Percentiles rank a stretch among this genome's conserved stretches.
phyloP scores from a whole-genome alignment of 2,329 filamentous ascomycete species.

The Colletotrichum sp. region DNA sequence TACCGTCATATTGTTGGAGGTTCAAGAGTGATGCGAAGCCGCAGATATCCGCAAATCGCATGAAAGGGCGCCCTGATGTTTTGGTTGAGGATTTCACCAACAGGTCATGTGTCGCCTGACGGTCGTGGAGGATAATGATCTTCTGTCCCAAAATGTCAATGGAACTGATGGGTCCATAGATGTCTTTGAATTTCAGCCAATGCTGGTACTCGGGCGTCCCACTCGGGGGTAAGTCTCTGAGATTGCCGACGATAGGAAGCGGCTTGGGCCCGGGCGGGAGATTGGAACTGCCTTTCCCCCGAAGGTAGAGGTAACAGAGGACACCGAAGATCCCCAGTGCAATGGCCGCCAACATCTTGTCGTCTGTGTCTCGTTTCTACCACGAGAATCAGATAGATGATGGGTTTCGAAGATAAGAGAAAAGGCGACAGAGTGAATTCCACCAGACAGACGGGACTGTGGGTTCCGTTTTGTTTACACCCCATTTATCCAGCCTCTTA shows the following conservation, averaged over 20 bases:
- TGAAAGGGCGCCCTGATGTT: not conserved
- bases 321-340: not conserved
- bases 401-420: not conserved
- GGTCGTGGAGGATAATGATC: conserved; percentile 33
- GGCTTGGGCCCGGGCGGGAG: conserved; percentile 31
- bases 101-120: not conserved
- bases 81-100: not conserved
- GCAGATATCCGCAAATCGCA: not conserved
- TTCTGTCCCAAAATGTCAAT: conserved; percentile 42
- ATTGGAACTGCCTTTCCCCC: not conserved
- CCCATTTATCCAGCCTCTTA: not conserved
- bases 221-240: conserved; percentile 44
- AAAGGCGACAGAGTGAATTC: not conserved
- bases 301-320: not conserved
- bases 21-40: not conserved
- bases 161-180: conserved; percentile 33
- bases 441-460: not conserved
- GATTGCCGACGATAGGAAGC: conserved; percentile 49
- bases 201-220: conserved; percentile 34
- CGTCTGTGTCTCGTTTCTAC: not conserved
- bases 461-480: not conserved
- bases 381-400: not conserved
- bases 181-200: conserved; percentile 39
- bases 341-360: not conserved
- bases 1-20: not conserved